Base-by-base conservation (phyloP, 2,329 filamentous ascomycete genomes). In the Emericellopsis atlantica region DNA sequence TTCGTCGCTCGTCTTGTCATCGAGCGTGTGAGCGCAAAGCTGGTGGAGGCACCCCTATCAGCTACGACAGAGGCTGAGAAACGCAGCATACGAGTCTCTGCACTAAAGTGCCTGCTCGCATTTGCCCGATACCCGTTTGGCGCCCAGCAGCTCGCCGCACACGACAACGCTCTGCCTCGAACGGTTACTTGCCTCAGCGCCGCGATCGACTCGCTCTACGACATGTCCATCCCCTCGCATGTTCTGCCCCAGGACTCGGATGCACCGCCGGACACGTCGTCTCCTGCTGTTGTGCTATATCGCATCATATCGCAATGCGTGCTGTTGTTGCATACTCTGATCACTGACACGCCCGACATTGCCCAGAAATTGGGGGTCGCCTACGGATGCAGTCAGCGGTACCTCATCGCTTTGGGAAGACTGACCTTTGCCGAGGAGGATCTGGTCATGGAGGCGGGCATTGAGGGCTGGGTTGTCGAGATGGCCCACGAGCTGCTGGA, bases 361-460 rank as follows among this genome's bases (percentile, higher is more conserved):
- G 72, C 78, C 38, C 70, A 74, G 38, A 93, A 90, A 56, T 66
- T 95, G 5, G 69, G 72, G 0, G 72, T 74, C 8, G 74, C 84
- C 0, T 70, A 76, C 5, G 85, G 86, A 4, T 84, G 81, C 0
- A 75, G 77, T 40, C 87, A 95, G 53, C 87, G 88, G 40, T 90
- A 93, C 52, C 66, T 93, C 1, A 74, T 95, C 9, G 78, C 79
- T 2, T 65, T 98, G 36, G 88, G 86, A 0, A 66, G 90, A 34
- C 64, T 96, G n/a, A 87, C 85, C 0, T 95, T 95, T 56, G 81
- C 78, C 6, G 76, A 79, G 39, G 86, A 94, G 45, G 82, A 86
- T 24, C 59, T 84, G 8, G 73, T 92, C 10, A 69, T 93, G 23
- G 88, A 95, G 59, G 67, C 70, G 2, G 81, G 81, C 0, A 81